phyloP scores from a whole-genome alignment of 1,139 yeast species.

The Williopsis jadinii region DNA sequence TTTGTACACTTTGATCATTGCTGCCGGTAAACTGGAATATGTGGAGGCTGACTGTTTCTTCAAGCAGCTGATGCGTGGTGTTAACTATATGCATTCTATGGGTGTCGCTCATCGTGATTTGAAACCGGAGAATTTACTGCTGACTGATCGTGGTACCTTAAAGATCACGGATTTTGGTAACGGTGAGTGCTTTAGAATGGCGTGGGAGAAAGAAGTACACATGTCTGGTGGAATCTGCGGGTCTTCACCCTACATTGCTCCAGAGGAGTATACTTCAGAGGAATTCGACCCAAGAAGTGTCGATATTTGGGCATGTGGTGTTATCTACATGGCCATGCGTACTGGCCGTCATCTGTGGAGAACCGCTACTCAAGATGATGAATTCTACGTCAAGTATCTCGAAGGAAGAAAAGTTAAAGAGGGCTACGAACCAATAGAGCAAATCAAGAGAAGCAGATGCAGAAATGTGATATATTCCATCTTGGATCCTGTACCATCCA shows the following conservation, averaged over 20 bases:
- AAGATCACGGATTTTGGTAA: constrained; percentile 96
- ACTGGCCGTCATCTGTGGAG: constrained; percentile 95
- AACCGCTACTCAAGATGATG: constrained; percentile 74
- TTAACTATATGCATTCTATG: constrained; percentile 93
- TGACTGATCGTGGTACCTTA: constrained; percentile 72
- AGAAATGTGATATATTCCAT: constrained; percentile 89
- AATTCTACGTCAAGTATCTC: constrained; percentile 67
- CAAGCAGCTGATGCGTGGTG: constrained; percentile 86
- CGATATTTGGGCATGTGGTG: constrained; percentile 96
- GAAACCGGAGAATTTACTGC: constrained; percentile 84
- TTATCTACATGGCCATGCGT: constrained; percentile 97
- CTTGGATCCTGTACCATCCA: constrained; percentile 79
- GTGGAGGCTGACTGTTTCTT: constrained; percentile 94
- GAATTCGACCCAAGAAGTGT: constrained; percentile 89
- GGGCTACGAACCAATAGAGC: constrained; percentile 90
- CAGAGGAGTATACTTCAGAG: constrained; percentile 74
- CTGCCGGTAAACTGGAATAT: constrained; percentile 77
- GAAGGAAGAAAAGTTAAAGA: constrained; percentile 68
- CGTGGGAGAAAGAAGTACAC: constrained; percentile 90
- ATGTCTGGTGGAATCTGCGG: constrained; percentile 81
- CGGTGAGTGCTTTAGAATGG: constrained; percentile 93
- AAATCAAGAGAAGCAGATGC: constrained; percentile 75
- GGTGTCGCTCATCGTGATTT: constrained; percentile 95
- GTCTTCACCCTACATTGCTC: constrained; percentile 91
- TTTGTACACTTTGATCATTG: constrained; percentile 74